A percentile compares a stretch with the other conserved stretches of the same genome.
Evolutionary conservation across 1,284 basidiomycete species (phyloP).

Genomic region (Ceratobasidium sp.): DNA sequence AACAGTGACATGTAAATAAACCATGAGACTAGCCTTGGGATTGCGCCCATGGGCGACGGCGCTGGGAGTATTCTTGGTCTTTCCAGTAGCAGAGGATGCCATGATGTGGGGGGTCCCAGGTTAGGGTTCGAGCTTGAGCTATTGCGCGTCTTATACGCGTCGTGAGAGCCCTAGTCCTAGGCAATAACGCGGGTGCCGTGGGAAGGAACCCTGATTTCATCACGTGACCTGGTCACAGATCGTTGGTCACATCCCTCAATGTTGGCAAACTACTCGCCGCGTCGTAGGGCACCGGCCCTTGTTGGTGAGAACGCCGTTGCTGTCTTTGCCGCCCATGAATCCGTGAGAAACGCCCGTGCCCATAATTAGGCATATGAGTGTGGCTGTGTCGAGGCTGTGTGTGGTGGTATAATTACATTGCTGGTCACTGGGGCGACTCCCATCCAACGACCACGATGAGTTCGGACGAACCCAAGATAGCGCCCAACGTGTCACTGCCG

Average conservation of each 20-base stretch:
- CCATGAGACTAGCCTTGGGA: conserved; percentile 26
- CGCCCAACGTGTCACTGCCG: conserved; percentile 80
- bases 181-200: too few relatives aligned
- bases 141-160: conserved; percentile 35
- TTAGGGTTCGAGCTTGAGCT: conserved; percentile 7
- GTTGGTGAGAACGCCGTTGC: background rate
- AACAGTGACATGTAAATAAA: background rate
- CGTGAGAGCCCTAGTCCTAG: conserved; percentile 38
- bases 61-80: conserved; percentile 20
- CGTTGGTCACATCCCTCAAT: background rate
- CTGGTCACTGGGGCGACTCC: conserved; percentile 15
- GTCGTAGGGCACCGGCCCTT: background rate
- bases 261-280: background rate
- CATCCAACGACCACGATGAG: conserved; percentile 30
- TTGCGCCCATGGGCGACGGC: conserved; percentile 41
- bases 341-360: conserved; percentile 2
- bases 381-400: conserved; percentile 38
- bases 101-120: conserved; percentile 9
- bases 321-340: background rate
- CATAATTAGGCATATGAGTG: conserved; percentile 20
- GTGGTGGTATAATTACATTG: conserved; percentile 19
- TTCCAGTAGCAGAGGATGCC: background rate
- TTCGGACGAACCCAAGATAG: conserved; percentile 57
- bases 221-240: conserved; percentile 2
- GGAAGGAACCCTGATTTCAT: conserved; percentile 1